Conservation (phyloP, 1,284 basidiomycete species). For the Rhodotorula sp. region DNA sequence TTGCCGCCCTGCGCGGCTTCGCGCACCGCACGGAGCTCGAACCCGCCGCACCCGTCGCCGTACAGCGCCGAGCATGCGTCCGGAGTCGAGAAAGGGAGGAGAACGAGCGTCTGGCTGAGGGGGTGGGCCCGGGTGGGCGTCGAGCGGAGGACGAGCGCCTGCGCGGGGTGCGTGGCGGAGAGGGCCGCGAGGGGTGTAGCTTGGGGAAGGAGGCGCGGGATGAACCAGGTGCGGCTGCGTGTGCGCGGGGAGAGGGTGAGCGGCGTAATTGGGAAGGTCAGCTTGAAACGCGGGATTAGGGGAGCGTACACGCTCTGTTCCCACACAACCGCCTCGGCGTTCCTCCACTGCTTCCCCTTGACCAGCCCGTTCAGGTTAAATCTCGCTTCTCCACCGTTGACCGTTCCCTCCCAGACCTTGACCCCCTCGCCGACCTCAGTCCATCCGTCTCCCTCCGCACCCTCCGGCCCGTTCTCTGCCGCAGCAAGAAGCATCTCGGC, state of each 20-base stretch:
- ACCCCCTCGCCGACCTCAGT: not conserved
- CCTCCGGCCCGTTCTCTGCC: not conserved
- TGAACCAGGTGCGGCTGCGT: constrained; percentile 37
- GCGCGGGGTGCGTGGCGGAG: constrained; percentile 22
- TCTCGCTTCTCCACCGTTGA: constrained; percentile 14
- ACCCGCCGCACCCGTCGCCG: not conserved
- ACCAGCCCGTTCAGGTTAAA: constrained; percentile 4
- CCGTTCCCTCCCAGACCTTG: not conserved
- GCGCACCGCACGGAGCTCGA: constrained; percentile 25
- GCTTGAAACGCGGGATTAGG: not conserved
- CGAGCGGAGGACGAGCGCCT: constrained; percentile 36
- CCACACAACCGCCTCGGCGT: constrained; percentile 20
- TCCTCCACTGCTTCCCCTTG: not conserved
- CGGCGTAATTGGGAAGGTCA: not conserved
- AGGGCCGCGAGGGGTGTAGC: not conserved
- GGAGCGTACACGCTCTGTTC: constrained; percentile 29
- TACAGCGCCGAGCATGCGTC: constrained; percentile 23
- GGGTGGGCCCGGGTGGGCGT: not conserved
- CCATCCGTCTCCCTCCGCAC: not conserved
- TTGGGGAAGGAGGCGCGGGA: constrained; percentile 21
- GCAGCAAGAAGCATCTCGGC: not conserved
- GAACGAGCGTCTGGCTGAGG: constrained; percentile 12
- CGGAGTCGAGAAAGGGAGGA: constrained; percentile 33
- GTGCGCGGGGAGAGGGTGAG: not conserved
- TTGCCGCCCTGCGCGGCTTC: constrained; percentile 5